Base-by-base conservation (phyloP, 306 rosid genomes). In the Arachis hypogaea region DNA sequence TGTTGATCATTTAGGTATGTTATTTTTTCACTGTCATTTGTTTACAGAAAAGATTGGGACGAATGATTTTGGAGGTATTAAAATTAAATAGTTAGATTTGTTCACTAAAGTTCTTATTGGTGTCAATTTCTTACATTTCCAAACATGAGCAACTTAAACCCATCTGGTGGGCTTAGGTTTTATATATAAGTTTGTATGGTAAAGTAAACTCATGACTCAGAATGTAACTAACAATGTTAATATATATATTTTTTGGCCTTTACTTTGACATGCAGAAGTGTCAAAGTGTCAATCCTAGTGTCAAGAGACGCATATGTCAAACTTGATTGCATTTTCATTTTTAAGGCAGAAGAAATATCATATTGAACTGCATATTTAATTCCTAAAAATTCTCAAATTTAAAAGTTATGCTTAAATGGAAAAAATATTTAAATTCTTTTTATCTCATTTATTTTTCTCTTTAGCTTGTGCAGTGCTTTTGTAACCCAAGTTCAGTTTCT, bases 1-100 rank as follows among this genome's bases (percentile, higher is more conserved):
- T 64, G 61, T 89, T 60, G 97, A 92, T 80, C 98, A 88, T 79
- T 80, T 92, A 87, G 99, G 99, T 95, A 88, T 77, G 85, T 68
- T 49, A 71, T 10, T 46, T 58, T 30, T 62, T 64, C 63, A 67
- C 63, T 74, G 40, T 83, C 66, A 58, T 51, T 10, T 66, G 71
- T 78, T 47, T 73, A 33, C 5, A 16, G 43, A 76, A 63, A 46
- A 22, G 36, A 72, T 50, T 63, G 59, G 64, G 51, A 33, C 49
- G 47, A 44, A 60, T 14, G 33, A 69, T 30, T 66, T 30, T 76
- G 46, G 30, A 65, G 59, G 43, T 58, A 61, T 56, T 30, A 10
- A 50, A 40, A 61, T 56, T 30, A 10, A 50, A 40, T 50, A 59
- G 41, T 71, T 80, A 43, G 42, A n/a, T 67, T 75, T 14, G 64